Percentiles rank a stretch among this genome's conserved stretches.
phyloP scores from a whole-genome alignment of 2,329 filamentous ascomycete species.

The Grosmannia clavigera region DNA sequence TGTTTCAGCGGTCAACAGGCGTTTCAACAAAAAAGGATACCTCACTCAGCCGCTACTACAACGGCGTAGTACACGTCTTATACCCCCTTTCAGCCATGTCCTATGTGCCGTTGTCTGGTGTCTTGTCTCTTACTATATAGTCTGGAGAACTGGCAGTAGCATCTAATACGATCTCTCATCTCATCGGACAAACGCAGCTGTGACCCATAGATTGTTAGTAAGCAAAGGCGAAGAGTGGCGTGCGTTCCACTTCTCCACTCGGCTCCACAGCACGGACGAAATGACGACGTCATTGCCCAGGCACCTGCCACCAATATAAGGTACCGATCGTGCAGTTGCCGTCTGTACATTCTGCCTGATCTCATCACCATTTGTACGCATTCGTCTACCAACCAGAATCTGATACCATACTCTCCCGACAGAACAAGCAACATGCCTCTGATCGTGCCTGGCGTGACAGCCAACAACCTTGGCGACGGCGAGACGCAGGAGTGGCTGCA shows the following conservation, averaged over 20 bases:
- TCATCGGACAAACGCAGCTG: neutral
- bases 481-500: constrained; percentile 46
- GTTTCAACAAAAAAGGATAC: neutral
- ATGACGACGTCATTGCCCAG: neutral
- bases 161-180: neutral
- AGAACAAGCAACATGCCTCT: constrained; percentile 43
- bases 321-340: neutral
- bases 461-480: constrained; percentile 25
- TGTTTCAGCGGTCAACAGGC: neutral
- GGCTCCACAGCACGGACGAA: too few relatives aligned
- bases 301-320: neutral
- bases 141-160: too few relatives aligned
- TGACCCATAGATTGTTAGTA: neutral
- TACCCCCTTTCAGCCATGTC: neutral
- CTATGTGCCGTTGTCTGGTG: neutral
- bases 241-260: too few relatives aligned
- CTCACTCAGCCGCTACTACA: neutral
- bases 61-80: neutral
- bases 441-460: constrained; percentile 46
- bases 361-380: neutral
- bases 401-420: neutral
- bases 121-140: neutral
- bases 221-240: too few relatives aligned
- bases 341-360: neutral
- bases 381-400: neutral